Evolutionary conservation across 257 asterid species (phyloP).

Genomic region (Primulina tabacum): DNA sequence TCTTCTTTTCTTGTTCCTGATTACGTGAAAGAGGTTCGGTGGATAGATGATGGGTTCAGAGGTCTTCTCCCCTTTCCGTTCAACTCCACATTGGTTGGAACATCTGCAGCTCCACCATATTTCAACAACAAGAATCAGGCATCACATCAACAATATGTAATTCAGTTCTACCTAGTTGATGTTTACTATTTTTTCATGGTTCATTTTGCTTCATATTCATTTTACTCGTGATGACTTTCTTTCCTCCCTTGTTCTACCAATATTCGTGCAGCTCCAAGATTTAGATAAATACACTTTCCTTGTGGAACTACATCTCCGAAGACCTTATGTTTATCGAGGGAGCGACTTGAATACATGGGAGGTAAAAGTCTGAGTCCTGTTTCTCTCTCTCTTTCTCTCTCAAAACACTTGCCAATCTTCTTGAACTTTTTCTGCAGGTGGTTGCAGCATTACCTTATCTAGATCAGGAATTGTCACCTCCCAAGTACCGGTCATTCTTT

Average conservation of each 20-base stretch:
- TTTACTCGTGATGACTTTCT: constrained; percentile 7
- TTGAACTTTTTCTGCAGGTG: constrained; percentile 39
- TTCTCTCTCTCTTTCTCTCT: constrained; percentile 3
- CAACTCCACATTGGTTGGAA: constrained; percentile 88
- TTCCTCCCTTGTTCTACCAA: constrained; percentile 5
- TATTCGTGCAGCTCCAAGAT: constrained; percentile 58
- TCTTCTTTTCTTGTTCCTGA: constrained; percentile 90
- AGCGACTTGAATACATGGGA: constrained; percentile 88
- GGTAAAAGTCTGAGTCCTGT: constrained; percentile 43
- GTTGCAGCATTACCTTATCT: constrained; percentile 90
- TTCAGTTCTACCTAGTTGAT: constrained; percentile 20
- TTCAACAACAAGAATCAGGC: constrained; percentile 91
- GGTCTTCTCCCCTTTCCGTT: constrained; percentile 97
- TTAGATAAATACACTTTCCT: constrained; percentile 77
- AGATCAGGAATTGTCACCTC: constrained; percentile 91
- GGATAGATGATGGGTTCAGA: constrained; percentile 95
- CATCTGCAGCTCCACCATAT: constrained; percentile 82
- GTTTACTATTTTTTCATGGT: constrained; percentile 1
- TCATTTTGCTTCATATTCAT: constrained; percentile 3
- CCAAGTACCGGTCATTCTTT: constrained; percentile 80
- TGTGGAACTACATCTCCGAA: constrained; percentile 75
- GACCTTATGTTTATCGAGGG: constrained; percentile 82
- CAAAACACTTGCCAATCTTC: constrained; percentile 17
- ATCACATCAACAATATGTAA: constrained; percentile 89
- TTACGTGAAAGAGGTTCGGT: constrained; percentile 68